These are phyloP conservation scores for Leccinum disarticulatum DNA, from an alignment of 768 basidiomycete genomes.

Conservation along the genomic window DNA sequence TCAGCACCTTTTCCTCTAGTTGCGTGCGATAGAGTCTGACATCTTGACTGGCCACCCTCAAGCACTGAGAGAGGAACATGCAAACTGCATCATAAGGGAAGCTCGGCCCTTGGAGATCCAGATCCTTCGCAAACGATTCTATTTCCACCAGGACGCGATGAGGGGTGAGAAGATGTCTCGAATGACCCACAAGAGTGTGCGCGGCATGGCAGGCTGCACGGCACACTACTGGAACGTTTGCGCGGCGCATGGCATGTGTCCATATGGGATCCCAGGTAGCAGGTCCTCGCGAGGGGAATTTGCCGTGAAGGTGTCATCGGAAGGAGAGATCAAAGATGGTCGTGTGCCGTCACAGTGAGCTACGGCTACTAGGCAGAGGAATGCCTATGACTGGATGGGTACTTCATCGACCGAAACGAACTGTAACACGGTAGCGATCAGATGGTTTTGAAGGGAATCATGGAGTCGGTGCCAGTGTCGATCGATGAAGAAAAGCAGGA, in stretches of 20 bases:
- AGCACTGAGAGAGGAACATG: slow-evolving; percentile 66
- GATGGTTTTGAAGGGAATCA: slow-evolving; percentile 50
- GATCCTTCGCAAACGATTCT: slow-evolving; percentile 73
- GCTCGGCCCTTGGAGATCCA: slow-evolving; percentile 88
- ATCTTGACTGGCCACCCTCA: slow-evolving; percentile 76
- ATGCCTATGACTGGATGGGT: slow-evolving; percentile 78
- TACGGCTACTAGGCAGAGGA: slow-evolving; percentile 76
- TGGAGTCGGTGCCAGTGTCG: slow-evolving; percentile 72
- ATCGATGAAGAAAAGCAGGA: slow-evolving; percentile 82
- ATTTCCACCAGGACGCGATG: slow-evolving; percentile 69
- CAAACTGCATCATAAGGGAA: slow-evolving; percentile 91
- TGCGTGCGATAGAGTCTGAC: slow-evolving; percentile 80
- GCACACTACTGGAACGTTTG: slow-evolving; percentile 64
- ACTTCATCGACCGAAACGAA: slow-evolving; percentile 65
- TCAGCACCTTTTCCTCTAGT: slow-evolving; percentile 81
- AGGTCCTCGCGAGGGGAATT: slow-evolving; percentile 13
- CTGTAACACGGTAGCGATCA: slow-evolving; percentile 56
- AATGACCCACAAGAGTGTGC: slow-evolving; percentile 49
- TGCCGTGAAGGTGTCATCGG: neutral
- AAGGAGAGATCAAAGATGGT: slow-evolving; percentile 3
- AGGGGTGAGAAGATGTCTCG: slow-evolving; percentile 45
- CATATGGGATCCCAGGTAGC: slow-evolving; percentile 80
- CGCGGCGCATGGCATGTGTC: slow-evolving; percentile 77
- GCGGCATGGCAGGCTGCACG: slow-evolving; percentile 79
- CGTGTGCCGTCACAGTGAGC: slow-evolving; percentile 47